Evolutionary conservation across 176 grass and related monocot species (phyloP), one percentile per base, ranked within the genome.

Genomic region (Bothriochloa decipiens): DNA sequence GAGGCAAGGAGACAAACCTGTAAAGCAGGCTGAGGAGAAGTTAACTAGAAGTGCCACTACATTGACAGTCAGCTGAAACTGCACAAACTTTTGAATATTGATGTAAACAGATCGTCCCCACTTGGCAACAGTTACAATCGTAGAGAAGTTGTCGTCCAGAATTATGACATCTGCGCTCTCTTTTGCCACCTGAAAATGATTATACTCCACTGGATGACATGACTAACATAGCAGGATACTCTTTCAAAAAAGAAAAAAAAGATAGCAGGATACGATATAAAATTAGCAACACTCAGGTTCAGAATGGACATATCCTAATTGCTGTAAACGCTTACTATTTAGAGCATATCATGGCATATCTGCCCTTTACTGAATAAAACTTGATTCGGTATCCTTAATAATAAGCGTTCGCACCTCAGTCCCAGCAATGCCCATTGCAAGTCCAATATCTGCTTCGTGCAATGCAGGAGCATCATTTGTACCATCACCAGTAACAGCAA

Each of bases 161-260:
- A 99, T 99, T 52, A 99, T 96, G 69, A 99, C 90, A 96, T 99
- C 97, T 20, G 97, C 93, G 86, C 97, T 99, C 86, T 99, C 97
- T 84, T 99, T 99, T 16, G 97, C 97, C 72, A 99, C 97, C 97
- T 99, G 90, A 85, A 91, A 64, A 61, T 84, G 7, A 7, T 75
- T 81, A 46, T 37, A 64, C 87, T 73, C 17, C 67, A 87, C 23
- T 70, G 37, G 15, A 55, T 37, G 16, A 23, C 13, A 82, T 11
- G 26, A 75, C 27, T 47, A n/a, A n/a, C n/a, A n/a, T n/a, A n/a
- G n/a, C n/a, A n/a, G n/a, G n/a, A n/a, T n/a, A n/a, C n/a, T n/a
- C n/a, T n/a, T n/a, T n/a, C n/a, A n/a, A n/a, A n/a, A n/a, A n/a
- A n/a, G n/a, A n/a, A n/a, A n/a, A n/a, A n/a, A n/a, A 60, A 68